A percentile compares a stretch with the other conserved stretches of the same genome.
Evolutionary conservation across 495 filamentous ascomycete genomes (phyloP).

Genomic region (Trichoderma asperelloides): DNA sequence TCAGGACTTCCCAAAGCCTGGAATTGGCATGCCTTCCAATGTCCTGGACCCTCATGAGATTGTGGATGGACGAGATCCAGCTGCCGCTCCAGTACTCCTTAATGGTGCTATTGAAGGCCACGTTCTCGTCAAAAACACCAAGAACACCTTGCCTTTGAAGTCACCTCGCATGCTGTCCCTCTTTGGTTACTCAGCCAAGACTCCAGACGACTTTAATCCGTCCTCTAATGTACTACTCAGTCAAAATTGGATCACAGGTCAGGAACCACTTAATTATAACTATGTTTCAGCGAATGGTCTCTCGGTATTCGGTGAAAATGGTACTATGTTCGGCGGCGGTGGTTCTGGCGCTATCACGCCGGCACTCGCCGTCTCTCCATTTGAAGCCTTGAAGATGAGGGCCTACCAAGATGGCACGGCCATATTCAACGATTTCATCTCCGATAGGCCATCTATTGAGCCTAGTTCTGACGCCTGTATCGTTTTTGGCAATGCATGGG

Average conservation of each 20-base stretch:
- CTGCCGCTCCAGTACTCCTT: slow-evolving; percentile 30
- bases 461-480: slow-evolving; percentile 55
- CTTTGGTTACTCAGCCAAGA: slow-evolving; percentile 42
- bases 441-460: slow-evolving; percentile 28
- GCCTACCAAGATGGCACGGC: slow-evolving; percentile 48
- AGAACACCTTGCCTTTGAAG: slow-evolving; percentile 46
- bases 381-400: slow-evolving; percentile 48
- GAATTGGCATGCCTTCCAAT: slow-evolving; percentile 39
- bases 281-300: slow-evolving; percentile 67
- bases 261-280: slow-evolving; percentile 68
- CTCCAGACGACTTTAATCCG: slow-evolving; percentile 33
- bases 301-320: slow-evolving; percentile 21
- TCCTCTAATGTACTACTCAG: slow-evolving; percentile 20
- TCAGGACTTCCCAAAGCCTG: slow-evolving; percentile 34
- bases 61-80: slow-evolving; percentile 39
- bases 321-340: slow-evolving; percentile 49
- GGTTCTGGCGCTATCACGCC: slow-evolving; percentile 52
- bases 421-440: slow-evolving; percentile 40
- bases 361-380: slow-evolving; percentile 44
- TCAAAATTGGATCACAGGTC: background rate
- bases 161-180: slow-evolving; percentile 36
- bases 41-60: slow-evolving; percentile 43
- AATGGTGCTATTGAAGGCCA: slow-evolving; percentile 45
- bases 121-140: slow-evolving; percentile 55
- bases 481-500: slow-evolving; percentile 53